Evolutionary conservation across 2,329 filamentous ascomycete species (phyloP).

Genomic region (Paecilomyces fulvus): DNA sequence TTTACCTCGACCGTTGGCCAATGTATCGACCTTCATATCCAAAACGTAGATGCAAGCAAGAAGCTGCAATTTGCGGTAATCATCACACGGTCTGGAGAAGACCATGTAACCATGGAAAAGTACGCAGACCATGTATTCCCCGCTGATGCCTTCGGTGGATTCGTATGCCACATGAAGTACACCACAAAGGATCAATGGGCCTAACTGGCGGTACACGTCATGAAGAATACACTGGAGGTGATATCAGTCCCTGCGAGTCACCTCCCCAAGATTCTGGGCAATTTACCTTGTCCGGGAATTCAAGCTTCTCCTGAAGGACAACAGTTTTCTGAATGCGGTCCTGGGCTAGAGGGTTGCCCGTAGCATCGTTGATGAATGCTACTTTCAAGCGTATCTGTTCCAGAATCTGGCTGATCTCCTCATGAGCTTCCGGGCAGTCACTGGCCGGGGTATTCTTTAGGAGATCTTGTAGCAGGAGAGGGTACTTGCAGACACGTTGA

Average conservation of each 20-base stretch:
- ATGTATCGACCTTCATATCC: conserved; percentile 29
- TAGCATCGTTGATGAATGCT: conserved; percentile 74
- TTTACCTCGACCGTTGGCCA: conserved; percentile 27
- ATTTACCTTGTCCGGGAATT: conserved; percentile 63
- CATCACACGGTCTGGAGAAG: conserved; percentile 59
- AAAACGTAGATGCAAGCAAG: conserved; percentile 62
- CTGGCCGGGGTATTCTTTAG: conserved; percentile 72
- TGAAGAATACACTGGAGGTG: conserved; percentile 26
- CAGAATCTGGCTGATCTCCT: conserved; percentile 67
- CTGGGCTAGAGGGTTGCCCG: conserved; percentile 63
- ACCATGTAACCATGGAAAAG: conserved; percentile 76
- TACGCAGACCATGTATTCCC: conserved; percentile 75
- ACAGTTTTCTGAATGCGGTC: conserved; percentile 71
- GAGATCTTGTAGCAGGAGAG: conserved; percentile 75
- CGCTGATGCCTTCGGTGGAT: conserved; percentile 56
- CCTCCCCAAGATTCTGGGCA: background rate
- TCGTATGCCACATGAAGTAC: conserved; percentile 79
- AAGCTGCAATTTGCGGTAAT: conserved; percentile 62
- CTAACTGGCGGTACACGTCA: conserved; percentile 67
- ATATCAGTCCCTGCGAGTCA: conserved; percentile 20
- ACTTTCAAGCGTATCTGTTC: conserved; percentile 66
- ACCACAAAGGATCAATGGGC: conserved; percentile 73
- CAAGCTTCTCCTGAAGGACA: conserved; percentile 71
- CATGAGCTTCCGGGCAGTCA: conserved; percentile 76
- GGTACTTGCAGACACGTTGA: conserved; percentile 85